Evolutionary conservation across 2,329 filamentous ascomycete genomes (phyloP).

Genomic region (Penicillium sp.): DNA sequence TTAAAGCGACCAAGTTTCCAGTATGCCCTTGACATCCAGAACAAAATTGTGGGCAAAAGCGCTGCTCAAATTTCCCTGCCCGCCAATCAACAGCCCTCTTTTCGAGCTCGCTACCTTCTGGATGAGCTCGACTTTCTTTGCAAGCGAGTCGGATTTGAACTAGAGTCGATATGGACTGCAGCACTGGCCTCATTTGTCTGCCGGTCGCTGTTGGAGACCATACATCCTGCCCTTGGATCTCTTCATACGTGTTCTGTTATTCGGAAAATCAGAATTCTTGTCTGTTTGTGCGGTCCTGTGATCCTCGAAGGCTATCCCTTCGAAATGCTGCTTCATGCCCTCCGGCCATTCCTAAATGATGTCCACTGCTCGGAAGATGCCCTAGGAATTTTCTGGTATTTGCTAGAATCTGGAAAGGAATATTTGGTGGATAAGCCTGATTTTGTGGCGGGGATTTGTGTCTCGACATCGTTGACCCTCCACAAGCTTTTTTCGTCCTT

Average conservation of each 20-base stretch:
- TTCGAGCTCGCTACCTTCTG: constrained; percentile 73
- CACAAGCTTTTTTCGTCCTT: constrained; percentile 71
- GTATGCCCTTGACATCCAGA: constrained; percentile 63
- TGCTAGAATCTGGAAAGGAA: constrained; percentile 65
- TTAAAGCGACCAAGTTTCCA: constrained; percentile 57
- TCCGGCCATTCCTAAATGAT: constrained; percentile 76
- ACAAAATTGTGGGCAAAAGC: constrained; percentile 66
- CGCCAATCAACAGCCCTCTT: constrained; percentile 80
- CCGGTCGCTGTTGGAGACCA: constrained; percentile 73
- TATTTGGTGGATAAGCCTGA: constrained; percentile 66
- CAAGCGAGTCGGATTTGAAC: constrained; percentile 64
- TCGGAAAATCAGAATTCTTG: constrained; percentile 77
- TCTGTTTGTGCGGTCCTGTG: constrained; percentile 71
- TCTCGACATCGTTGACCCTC: constrained; percentile 77
- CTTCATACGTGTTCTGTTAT: constrained; percentile 83
- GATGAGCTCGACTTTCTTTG: constrained; percentile 78
- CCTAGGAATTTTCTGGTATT: constrained; percentile 79
- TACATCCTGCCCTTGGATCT: constrained; percentile 80
- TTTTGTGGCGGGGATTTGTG: constrained; percentile 75
- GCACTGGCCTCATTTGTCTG: constrained; percentile 71
- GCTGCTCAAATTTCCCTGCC: constrained; percentile 66
- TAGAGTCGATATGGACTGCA: constrained; percentile 69
- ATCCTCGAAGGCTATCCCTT: constrained; percentile 78
- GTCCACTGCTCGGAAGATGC: constrained; percentile 87
- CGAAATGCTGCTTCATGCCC: constrained; percentile 82